Percentiles rank a stretch among this genome's conserved stretches.
phyloP scores from a whole-genome alignment of 2,329 filamentous ascomycete species.

The Fusarium secorum region DNA sequence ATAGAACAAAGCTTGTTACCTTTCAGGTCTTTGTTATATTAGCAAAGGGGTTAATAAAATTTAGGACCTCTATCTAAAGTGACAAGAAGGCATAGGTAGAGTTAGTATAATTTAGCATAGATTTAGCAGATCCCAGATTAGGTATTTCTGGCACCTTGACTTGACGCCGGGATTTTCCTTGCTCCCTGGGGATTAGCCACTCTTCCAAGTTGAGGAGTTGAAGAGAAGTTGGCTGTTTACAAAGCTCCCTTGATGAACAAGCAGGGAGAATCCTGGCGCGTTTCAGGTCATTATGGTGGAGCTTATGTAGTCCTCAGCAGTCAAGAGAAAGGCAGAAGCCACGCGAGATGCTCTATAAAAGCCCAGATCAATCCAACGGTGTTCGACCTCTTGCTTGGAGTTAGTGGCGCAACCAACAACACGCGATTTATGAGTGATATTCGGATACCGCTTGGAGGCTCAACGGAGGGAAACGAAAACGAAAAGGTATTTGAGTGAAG shows the following conservation, averaged over 20 bases:
- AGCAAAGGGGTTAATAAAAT: not conserved
- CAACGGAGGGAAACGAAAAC: not conserved
- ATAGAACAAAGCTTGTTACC: not conserved
- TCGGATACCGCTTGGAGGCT: not conserved
- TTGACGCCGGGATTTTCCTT: not conserved
- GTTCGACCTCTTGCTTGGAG: constrained; percentile 1
- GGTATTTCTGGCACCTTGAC: not conserved
- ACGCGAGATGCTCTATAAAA: constrained; percentile 7
- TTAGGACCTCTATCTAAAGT: not conserved
- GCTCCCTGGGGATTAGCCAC: not conserved
- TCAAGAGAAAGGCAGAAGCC: constrained; percentile 12
- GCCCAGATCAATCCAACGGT: no score
- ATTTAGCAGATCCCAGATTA: not conserved
- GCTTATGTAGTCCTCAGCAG: not conserved
- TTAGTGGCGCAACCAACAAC: not conserved
- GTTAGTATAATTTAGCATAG: not conserved
- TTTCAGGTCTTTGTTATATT: not conserved
- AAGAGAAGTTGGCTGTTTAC: not conserved
- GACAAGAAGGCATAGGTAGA: not conserved
- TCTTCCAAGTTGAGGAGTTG: not conserved
- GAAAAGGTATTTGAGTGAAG: not conserved
- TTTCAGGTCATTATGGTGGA: constrained; percentile 22
- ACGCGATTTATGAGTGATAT: not conserved
- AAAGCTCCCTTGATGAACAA: not conserved
- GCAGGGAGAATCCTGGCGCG: constrained; percentile 16